Conservation (phyloP, 2,329 filamentous ascomycete species). For the Ascochyta fabae region DNA sequence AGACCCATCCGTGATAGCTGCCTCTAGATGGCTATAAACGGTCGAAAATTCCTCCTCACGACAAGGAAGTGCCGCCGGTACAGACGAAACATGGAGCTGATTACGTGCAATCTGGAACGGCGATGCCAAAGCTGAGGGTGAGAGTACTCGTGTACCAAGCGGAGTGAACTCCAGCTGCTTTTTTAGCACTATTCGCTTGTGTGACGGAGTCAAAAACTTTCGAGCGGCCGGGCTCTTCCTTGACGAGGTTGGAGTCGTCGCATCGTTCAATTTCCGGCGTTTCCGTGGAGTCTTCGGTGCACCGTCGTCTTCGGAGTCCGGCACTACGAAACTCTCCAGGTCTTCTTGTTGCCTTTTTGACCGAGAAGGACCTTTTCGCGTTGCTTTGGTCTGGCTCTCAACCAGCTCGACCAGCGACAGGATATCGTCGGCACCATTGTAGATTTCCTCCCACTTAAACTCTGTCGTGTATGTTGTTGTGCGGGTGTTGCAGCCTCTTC, state of each 20-base stretch:
- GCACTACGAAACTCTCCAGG: slow-evolving; percentile 53
- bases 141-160: slow-evolving; percentile 84
- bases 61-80: slow-evolving; percentile 87
- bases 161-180: slow-evolving; percentile 95
- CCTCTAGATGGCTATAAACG: slow-evolving; percentile 92
- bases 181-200: slow-evolving; percentile 76
- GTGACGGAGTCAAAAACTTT: slow-evolving; percentile 67
- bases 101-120: slow-evolving; percentile 91
- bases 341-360: slow-evolving; percentile 44
- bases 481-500: slow-evolving; percentile 85
- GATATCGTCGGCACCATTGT: slow-evolving; percentile 71
- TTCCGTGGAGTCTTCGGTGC: slow-evolving; percentile 56
- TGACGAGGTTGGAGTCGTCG: slow-evolving; percentile 54
- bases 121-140: slow-evolving; percentile 77
- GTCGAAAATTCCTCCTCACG: slow-evolving; percentile 89
- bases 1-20: slow-evolving; percentile 89
- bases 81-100: slow-evolving; percentile 89
- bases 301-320: slow-evolving; percentile 51
- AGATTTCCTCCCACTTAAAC: slow-evolving; percentile 89
- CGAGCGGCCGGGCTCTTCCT: slow-evolving; percentile 56
- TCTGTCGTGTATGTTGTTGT: slow-evolving; percentile 92
- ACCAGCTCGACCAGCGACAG: slow-evolving; percentile 70
- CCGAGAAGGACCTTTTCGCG: slow-evolving; percentile 59
- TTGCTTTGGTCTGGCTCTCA: slow-evolving; percentile 74
- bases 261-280: slow-evolving; percentile 55